Percentiles rank a stretch among this genome's conserved stretches.
Evolutionary conservation across 2,329 filamentous ascomycete genomes (phyloP).

Genomic region (Penicillium verrucosum): DNA sequence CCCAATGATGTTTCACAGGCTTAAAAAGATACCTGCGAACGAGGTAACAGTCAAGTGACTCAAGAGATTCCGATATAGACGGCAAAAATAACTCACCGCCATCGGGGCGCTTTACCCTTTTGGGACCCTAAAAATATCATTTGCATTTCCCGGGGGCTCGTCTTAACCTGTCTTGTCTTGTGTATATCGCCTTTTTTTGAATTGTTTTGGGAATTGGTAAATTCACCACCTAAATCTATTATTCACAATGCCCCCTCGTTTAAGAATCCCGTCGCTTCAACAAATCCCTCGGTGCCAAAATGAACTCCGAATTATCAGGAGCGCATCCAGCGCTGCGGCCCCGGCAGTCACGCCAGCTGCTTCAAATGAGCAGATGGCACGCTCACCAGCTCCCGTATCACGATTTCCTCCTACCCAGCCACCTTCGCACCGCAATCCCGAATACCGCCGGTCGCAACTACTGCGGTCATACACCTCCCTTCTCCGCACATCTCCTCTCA

Average conservation of each 20-base stretch:
- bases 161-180: slow-evolving; percentile 3
- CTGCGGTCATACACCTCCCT: slow-evolving; percentile 83
- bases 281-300: slow-evolving; percentile 38
- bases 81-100: slow-evolving; percentile 22
- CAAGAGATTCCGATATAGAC: slow-evolving; percentile 4
- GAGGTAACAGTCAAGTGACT: slow-evolving; percentile 5
- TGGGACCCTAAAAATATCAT: slow-evolving; percentile 26
- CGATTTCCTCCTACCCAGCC: slow-evolving; percentile 68
- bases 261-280: slow-evolving; percentile 44
- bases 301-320: slow-evolving; percentile 37
- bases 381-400: slow-evolving; percentile 45
- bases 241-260: slow-evolving; percentile 53
- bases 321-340: slow-evolving; percentile 45
- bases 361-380: slow-evolving; percentile 49
- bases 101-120: slow-evolving; percentile 10
- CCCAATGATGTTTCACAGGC: background rate
- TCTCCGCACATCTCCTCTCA: slow-evolving; percentile 77
- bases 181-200: slow-evolving; percentile 1
- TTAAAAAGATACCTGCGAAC: background rate
- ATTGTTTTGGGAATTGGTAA: slow-evolving; percentile 3
- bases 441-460: slow-evolving; percentile 87
- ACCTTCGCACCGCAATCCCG: slow-evolving; percentile 78
- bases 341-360: slow-evolving; percentile 53
- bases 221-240: background rate
- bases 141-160: slow-evolving; percentile 11